Percentiles rank a stretch among this genome's conserved stretches.
Conservation (phyloP, 2,329 filamentous ascomycete species). For the Xylaria sp. region DNA sequence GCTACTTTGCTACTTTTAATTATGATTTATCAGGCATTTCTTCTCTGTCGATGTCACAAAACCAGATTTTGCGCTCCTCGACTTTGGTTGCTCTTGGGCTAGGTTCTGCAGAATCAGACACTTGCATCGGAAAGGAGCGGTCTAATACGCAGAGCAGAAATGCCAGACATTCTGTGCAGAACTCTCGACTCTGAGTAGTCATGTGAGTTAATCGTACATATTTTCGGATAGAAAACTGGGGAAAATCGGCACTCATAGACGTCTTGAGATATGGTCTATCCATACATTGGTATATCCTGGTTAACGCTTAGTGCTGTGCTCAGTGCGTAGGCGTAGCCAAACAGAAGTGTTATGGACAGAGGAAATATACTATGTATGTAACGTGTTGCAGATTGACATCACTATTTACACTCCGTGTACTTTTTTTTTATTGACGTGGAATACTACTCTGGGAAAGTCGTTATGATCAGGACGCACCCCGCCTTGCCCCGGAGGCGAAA, state of each 20-base stretch:
- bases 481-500: neutral
- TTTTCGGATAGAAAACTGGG: neutral
- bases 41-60: neutral
- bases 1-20: neutral
- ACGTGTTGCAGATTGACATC: neutral
- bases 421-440: neutral
- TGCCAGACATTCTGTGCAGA: neutral
- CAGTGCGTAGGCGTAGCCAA: neutral
- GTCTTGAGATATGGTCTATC: neutral
- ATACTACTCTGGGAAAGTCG: neutral
- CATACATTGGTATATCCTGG: neutral
- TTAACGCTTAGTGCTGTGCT: neutral
- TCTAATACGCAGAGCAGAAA: neutral
- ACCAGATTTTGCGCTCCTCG: neutral
- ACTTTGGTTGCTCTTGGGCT: neutral
- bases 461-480: neutral
- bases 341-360: neutral
- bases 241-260: neutral
- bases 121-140: neutral
- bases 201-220: neutral
- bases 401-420: neutral
- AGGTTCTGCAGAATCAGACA: slow-evolving; percentile 5
- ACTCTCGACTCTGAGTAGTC: neutral
- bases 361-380: neutral
- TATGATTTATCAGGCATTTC: neutral